A percentile compares a stretch with the other conserved stretches of the same genome.
Conservation (phyloP, 2,329 filamentous ascomycete genomes). For the Rosellinia necatrix region DNA sequence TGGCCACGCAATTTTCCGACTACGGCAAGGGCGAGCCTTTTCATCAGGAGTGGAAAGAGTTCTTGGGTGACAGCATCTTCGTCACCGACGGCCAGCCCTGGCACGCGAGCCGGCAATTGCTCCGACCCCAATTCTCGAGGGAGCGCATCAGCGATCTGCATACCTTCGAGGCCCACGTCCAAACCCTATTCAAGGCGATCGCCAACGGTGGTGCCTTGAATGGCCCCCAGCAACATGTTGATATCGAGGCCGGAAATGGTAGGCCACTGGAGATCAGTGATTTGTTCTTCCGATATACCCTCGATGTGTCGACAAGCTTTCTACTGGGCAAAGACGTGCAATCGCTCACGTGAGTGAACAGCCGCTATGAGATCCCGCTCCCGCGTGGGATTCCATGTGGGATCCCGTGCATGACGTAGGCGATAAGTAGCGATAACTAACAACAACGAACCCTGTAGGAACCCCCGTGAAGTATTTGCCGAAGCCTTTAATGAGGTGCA, state of each 20-base stretch:
- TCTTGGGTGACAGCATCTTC: conserved; percentile 77
- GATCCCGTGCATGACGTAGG: neutral
- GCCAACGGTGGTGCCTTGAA: conserved; percentile 61
- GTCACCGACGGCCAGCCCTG: conserved; percentile 79
- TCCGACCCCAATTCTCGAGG: conserved; percentile 85
- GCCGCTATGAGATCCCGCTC: neutral
- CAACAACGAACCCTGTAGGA: conserved; percentile 45
- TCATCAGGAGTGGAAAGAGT: conserved; percentile 74
- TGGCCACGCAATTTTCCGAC: conserved; percentile 85
- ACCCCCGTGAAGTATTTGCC: conserved; percentile 71
- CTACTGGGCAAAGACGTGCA: conserved; percentile 77
- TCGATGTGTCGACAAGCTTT: conserved; percentile 88
- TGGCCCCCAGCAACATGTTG: conserved; percentile 66
- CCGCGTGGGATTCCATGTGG: too few species aligned
- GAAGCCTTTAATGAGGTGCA: conserved; percentile 82
- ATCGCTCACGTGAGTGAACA: conserved; percentile 53
- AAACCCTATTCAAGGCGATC: conserved; percentile 72
- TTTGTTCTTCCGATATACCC: conserved; percentile 81
- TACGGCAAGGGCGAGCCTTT: conserved; percentile 82
- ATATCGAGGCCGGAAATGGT: conserved; percentile 65
- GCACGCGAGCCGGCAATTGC: conserved; percentile 79
- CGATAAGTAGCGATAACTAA: neutral
- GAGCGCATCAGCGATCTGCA: conserved; percentile 82
- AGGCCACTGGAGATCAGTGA: conserved; percentile 71
- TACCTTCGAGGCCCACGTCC: conserved; percentile 78